Conservation (phyloP, 2,329 filamentous ascomycete species). For the Colletotrichum limetticola region DNA sequence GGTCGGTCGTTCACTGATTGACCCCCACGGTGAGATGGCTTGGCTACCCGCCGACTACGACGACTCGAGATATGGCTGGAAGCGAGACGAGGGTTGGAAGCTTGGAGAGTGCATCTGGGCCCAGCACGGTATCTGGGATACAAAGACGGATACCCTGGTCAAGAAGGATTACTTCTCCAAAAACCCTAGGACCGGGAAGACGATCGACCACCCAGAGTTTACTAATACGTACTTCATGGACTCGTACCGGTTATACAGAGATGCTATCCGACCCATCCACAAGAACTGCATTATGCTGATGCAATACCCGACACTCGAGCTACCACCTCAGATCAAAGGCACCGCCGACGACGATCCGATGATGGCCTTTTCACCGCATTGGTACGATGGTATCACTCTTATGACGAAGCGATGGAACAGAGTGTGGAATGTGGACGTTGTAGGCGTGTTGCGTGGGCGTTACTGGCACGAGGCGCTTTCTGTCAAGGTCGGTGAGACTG, state of each 20-base stretch:
- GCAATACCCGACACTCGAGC: conserved; percentile 90
- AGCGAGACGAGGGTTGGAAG: conserved; percentile 87
- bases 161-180: conserved; percentile 90
- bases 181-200: conserved; percentile 77
- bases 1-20: conserved; percentile 82
- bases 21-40: conserved; percentile 85
- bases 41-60: conserved; percentile 89
- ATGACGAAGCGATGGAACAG: conserved; percentile 99
- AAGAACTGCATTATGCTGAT: conserved; percentile 87
- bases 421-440: conserved; percentile 95
- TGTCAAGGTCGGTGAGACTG: conserved; percentile 90
- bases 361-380: conserved; percentile 94
- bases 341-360: conserved; percentile 89
- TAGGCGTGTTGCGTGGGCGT: conserved; percentile 88
- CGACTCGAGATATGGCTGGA: conserved; percentile 90
- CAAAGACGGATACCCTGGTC: conserved; percentile 78
- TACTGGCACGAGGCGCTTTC: conserved; percentile 92
- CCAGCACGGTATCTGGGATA: conserved; percentile 96
- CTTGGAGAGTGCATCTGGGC: conserved; percentile 97
- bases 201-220: conserved; percentile 84
- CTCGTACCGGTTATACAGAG: conserved; percentile 80
- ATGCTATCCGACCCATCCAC: conserved; percentile 80
- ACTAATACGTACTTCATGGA: conserved; percentile 93
- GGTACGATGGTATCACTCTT: conserved; percentile 95
- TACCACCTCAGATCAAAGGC: conserved; percentile 88